Percentiles rank a stretch among this genome's conserved stretches.
Conservation (phyloP, 257 asterid species). For the Parsonsia alboflavescens region DNA sequence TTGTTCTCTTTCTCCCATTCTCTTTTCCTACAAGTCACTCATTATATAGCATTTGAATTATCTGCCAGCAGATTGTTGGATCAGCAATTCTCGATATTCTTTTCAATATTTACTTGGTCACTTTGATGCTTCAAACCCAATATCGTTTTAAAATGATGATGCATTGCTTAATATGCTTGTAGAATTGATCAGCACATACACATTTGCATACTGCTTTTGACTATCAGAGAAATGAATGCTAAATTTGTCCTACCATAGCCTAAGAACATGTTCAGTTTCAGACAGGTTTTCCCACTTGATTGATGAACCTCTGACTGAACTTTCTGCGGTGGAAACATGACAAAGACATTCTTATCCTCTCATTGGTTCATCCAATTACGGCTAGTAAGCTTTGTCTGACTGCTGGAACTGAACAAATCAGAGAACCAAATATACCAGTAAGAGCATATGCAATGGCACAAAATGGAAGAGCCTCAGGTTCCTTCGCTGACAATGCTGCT, state of each 20-base stretch:
- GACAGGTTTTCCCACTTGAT: background rate
- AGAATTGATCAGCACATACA: background rate
- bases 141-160: too few relatives aligned
- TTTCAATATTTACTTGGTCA: too few relatives aligned
- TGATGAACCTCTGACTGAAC: background rate
- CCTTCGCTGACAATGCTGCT: conserved; percentile 95
- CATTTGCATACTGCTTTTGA: background rate
- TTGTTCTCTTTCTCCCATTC: background rate
- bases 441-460: conserved; percentile 96
- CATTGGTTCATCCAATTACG: conserved; percentile 48
- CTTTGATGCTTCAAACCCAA: too few relatives aligned
- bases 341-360: background rate
- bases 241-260: background rate
- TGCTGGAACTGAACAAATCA: conserved; percentile 82
- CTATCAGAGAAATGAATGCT: background rate
- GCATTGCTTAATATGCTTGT: too few relatives aligned
- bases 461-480: conserved; percentile 98
- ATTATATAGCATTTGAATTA: background rate
- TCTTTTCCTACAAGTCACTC: background rate
- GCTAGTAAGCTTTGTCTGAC: conserved; percentile 89
- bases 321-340: background rate
- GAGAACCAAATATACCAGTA: conserved; percentile 94
- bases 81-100: too few relatives aligned
- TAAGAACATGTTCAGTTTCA: background rate
- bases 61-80: background rate